phyloP scores from a whole-genome alignment of 148 eudicot species.

The Amaranthus cruentus region DNA sequence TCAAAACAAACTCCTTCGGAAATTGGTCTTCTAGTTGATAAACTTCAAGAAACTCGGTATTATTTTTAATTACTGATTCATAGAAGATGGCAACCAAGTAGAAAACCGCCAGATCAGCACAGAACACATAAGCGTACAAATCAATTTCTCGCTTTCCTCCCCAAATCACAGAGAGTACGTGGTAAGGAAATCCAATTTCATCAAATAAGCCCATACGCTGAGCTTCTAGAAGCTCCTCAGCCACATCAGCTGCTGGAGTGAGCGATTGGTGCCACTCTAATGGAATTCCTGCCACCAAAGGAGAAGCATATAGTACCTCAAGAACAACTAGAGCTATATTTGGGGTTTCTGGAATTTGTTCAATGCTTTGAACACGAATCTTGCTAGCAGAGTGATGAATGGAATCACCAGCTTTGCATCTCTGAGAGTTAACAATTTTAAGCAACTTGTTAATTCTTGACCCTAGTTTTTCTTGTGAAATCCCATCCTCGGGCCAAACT shows the following conservation, averaged over 20 bases:
- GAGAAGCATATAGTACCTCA: constrained; percentile 86
- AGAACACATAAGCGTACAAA: constrained; percentile 90
- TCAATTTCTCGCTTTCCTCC: constrained; percentile 97
- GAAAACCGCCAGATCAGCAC: constrained; percentile 91
- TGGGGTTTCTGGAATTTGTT: constrained; percentile 63
- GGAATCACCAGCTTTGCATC: constrained; percentile 55
- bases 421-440: constrained; percentile 58
- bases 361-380: constrained; percentile 92
- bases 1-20: constrained; percentile 88
- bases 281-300: constrained; percentile 46
- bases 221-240: constrained; percentile 77
- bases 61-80: constrained; percentile 84
- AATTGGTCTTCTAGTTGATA: constrained; percentile 99
- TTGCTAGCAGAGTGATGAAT: constrained; percentile 62
- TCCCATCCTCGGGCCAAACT: constrained; percentile 92
- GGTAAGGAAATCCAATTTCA: constrained; percentile 76
- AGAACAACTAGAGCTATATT: constrained; percentile 82
- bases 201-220: constrained; percentile 48
- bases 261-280: constrained; percentile 64
- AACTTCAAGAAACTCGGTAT: constrained; percentile 87
- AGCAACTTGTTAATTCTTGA: constrained; percentile 75
- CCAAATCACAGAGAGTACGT: constrained; percentile 79
- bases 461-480: constrained; percentile 89
- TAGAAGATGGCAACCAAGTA: constrained; percentile 91
- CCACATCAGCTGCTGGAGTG: constrained; percentile 95